Conservation (phyloP, 2,329 filamentous ascomycete genomes). For the Colletotrichum sublineola region DNA sequence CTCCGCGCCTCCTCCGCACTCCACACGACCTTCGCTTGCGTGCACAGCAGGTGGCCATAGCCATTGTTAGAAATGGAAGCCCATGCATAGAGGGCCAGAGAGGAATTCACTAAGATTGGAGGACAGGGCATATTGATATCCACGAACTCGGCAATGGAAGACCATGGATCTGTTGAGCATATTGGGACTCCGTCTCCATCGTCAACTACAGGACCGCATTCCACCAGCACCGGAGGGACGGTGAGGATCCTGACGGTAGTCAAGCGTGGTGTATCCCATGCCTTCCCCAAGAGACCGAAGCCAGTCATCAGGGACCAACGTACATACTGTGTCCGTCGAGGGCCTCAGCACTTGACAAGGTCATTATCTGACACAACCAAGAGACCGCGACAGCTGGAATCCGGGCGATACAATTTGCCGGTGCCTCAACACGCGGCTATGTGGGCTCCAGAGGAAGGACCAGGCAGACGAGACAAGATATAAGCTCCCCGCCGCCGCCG, state of each 20-base stretch:
- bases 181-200: slow-evolving; percentile 6
- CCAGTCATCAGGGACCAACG: slow-evolving; percentile 8
- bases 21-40: slow-evolving; percentile 16
- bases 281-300: slow-evolving; percentile 6
- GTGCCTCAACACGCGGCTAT: slow-evolving; percentile 24
- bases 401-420: not conserved
- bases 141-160: not conserved
- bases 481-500: too few species aligned
- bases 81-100: slow-evolving; percentile 19
- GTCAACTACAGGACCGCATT: slow-evolving; percentile 3
- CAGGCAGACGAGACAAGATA: slow-evolving; percentile 7
- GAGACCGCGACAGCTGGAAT: too few species aligned
- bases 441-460: too few species aligned
- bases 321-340: too few species aligned
- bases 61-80: slow-evolving; percentile 17
- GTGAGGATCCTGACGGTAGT: not conserved
- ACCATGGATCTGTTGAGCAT: slow-evolving; percentile 1
- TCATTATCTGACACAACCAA: too few species aligned
- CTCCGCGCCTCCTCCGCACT: too few species aligned
- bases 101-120: slow-evolving; percentile 26
- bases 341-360: too few species aligned
- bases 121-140: not conserved
- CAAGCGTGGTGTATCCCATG: not conserved
- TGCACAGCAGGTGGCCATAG: not conserved
- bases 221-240: not conserved